Percentiles rank a stretch among this genome's conserved stretches.
These are phyloP conservation scores for Myxozyma melibiosi DNA, from an alignment of 805 yeast species.

Conservation along the genomic window DNA sequence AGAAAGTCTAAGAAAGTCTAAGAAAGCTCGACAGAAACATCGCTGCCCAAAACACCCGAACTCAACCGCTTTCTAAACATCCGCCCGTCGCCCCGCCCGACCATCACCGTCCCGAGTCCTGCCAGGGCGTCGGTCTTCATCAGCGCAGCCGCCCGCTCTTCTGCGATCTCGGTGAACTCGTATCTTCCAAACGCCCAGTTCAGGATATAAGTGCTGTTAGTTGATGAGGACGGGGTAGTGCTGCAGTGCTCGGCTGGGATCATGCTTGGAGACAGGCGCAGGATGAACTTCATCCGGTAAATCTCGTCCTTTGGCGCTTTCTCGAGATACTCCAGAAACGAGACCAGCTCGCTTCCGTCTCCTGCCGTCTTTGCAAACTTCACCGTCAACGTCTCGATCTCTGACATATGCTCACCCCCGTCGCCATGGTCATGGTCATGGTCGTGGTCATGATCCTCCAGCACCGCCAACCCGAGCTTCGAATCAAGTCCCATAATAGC, in stretches of 20 bases:
- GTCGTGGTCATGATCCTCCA: neutral
- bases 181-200: conserved; percentile 36
- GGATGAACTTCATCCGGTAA: conserved; percentile 32
- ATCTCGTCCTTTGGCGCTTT: conserved; percentile 34
- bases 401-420: conserved; percentile 19
- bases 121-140: conserved; percentile 18
- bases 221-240: no score
- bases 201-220: conserved; percentile 11
- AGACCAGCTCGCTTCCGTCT: conserved; percentile 11
- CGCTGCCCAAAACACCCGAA: conserved; percentile 14
- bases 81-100: conserved; percentile 33
- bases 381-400: conserved; percentile 32
- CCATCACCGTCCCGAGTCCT: conserved; percentile 34
- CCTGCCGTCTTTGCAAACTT: conserved; percentile 1
- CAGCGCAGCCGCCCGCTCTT: conserved; percentile 9
- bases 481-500: conserved; percentile 33
- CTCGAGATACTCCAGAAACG: conserved; percentile 22
- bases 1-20: no score
- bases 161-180: conserved; percentile 25
- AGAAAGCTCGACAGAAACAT: conserved; percentile 7
- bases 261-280: conserved; percentile 5
- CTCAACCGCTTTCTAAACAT: conserved; percentile 24
- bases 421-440: conserved; percentile 16
- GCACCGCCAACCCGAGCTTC: conserved; percentile 23
- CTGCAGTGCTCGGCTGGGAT: conserved; percentile 3